Evolutionary conservation across 768 basidiomycete species (phyloP).

Genomic region (Agrocybe praecox): DNA sequence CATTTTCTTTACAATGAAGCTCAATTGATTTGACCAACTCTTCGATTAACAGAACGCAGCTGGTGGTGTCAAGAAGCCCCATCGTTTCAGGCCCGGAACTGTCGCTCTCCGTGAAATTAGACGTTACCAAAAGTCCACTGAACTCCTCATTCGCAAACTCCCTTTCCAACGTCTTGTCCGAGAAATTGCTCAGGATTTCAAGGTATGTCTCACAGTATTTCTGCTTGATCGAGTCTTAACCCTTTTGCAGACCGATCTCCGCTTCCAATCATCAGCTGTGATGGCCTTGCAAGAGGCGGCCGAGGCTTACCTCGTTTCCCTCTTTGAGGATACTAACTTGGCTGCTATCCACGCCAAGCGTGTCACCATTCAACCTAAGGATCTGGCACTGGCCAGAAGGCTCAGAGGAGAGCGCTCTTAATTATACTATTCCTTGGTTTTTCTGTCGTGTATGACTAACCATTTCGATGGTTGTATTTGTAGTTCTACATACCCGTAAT

Average conservation of each 20-base stretch:
- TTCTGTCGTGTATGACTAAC: conserved; percentile 8
- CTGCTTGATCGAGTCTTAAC: background rate
- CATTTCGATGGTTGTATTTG: conserved; percentile 16
- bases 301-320: conserved; percentile 72
- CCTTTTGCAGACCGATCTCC: conserved; percentile 60
- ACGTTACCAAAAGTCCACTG: conserved; percentile 64
- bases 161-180: conserved; percentile 77
- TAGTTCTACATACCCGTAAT: conserved; percentile 8
- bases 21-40: background rate
- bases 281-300: conserved; percentile 70
- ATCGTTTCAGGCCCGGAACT: conserved; percentile 80
- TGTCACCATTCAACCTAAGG: conserved; percentile 64
- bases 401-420: conserved; percentile 37
- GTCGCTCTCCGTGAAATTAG: conserved; percentile 79
- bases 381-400: conserved; percentile 52
- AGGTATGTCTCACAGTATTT: conserved; percentile 37
- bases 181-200: conserved; percentile 85
- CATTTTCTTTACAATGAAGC: background rate
- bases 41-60: conserved; percentile 39
- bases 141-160: conserved; percentile 64
- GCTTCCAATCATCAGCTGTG: conserved; percentile 74
- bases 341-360: conserved; percentile 64
- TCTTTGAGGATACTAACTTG: conserved; percentile 72
- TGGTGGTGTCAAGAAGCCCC: conserved; percentile 81
- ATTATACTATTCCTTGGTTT: conserved; percentile 10